These are phyloP conservation scores for Avena sativa DNA, from an alignment of 176 grass and related monocot species.

Conservation along the genomic window DNA sequence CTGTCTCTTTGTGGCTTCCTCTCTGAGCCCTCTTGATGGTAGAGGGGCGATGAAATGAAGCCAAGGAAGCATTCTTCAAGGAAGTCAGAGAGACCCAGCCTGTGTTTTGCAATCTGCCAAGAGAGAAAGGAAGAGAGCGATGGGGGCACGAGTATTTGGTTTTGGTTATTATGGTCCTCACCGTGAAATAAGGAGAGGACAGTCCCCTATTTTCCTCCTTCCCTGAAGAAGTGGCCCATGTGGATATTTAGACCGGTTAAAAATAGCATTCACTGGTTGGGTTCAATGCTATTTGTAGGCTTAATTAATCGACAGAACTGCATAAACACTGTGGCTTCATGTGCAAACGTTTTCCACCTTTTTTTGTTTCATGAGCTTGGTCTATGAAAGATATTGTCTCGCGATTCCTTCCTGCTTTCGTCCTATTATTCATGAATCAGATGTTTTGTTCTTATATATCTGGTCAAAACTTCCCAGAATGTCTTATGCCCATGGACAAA, in stretches of 20 bases:
- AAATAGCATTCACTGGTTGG: background rate
- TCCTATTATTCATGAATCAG: background rate
- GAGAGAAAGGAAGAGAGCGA: background rate
- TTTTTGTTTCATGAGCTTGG: background rate
- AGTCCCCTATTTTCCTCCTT: background rate
- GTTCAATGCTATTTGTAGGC: background rate
- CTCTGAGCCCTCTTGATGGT: background rate
- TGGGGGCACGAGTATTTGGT: background rate
- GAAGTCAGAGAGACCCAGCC: background rate
- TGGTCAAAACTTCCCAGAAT: background rate
- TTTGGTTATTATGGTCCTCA: background rate
- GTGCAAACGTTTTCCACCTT: background rate
- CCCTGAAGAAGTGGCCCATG: background rate
- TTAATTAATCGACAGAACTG: background rate
- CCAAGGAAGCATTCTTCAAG: slow-evolving; percentile 9
- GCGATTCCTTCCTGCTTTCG: background rate
- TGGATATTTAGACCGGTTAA: background rate
- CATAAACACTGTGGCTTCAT: background rate
- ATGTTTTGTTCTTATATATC: background rate
- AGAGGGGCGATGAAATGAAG: background rate
- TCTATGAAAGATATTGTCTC: background rate
- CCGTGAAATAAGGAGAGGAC: slow-evolving; percentile 3
- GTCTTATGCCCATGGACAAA: too few relatives aligned
- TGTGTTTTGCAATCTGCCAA: background rate
- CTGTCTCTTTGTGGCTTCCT: background rate